Conservation (phyloP, 805 yeast genomes). For the Suhomyces canberraensis region DNA sequence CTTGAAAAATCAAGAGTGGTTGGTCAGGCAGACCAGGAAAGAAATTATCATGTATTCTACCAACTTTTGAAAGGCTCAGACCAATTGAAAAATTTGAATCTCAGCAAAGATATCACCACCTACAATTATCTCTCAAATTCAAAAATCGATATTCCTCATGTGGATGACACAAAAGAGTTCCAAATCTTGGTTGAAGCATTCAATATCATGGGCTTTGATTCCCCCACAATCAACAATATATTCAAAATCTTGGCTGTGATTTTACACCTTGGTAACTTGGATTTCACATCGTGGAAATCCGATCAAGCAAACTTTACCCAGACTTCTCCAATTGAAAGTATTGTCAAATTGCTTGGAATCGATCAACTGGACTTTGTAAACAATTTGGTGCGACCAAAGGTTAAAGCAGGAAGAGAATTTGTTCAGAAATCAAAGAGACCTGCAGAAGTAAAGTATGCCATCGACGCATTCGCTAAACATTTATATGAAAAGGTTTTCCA, state of each 20-base stretch:
- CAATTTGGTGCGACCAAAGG: constrained; percentile 71
- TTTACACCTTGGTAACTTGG: constrained; percentile 82
- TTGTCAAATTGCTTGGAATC: constrained; percentile 67
- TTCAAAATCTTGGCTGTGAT: constrained; percentile 70
- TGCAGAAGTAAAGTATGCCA: constrained; percentile 70
- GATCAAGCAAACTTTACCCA: constrained; percentile 74
- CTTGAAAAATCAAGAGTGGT: constrained; percentile 92
- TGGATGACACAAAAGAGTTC: constrained; percentile 74
- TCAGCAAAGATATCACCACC: constrained; percentile 33
- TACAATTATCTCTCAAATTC: constrained; percentile 61
- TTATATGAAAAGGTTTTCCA: constrained; percentile 83
- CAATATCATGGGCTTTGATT: constrained; percentile 65
- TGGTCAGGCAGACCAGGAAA: constrained; percentile 66
- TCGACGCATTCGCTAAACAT: constrained; percentile 86
- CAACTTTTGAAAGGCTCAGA: constrained; percentile 74
- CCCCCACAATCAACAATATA: constrained; percentile 52
- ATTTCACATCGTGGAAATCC: constrained; percentile 59
- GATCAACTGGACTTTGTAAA: constrained; percentile 47
- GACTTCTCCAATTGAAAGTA: constrained; percentile 44
- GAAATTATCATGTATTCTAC: constrained; percentile 93
- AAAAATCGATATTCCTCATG: constrained; percentile 58
- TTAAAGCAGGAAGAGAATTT: constrained; percentile 86
- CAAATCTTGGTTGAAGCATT: constrained; percentile 62
- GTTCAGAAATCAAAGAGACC: constrained; percentile 79
- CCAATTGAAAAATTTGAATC: constrained; percentile 43